A percentile compares a stretch with the other conserved stretches of the same genome.
Evolutionary conservation across 2,329 filamentous ascomycete species (phyloP).

Genomic region (Sporothrix euskadiensis): DNA sequence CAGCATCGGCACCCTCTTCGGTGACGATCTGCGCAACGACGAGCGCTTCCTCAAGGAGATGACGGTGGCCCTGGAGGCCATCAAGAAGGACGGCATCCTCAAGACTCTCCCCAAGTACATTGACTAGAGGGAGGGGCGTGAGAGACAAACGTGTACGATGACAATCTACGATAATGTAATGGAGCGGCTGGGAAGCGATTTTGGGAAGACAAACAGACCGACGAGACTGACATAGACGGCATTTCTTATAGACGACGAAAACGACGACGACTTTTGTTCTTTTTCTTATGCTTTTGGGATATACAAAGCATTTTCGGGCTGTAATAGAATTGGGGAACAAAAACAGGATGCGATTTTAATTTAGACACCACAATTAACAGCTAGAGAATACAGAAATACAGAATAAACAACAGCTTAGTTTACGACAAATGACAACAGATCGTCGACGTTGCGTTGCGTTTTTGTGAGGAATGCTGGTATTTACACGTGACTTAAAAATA

Average conservation of each 20-base stretch:
- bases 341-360: neutral
- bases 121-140: conserved; percentile 31
- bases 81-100: conserved; percentile 50
- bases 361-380: neutral
- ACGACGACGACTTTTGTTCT: neutral
- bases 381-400: neutral
- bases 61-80: conserved; percentile 49
- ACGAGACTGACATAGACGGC: conserved; percentile 6
- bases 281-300: neutral
- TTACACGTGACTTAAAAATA: conserved; percentile 4
- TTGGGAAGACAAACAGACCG: neutral
- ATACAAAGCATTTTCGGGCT: neutral
- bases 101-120: conserved; percentile 54
- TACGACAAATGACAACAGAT: neutral
- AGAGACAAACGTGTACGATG: neutral
- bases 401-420: neutral
- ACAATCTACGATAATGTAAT: neutral
- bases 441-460: neutral
- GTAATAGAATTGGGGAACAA: conserved; percentile 8
- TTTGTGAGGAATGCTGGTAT: conserved; percentile 3
- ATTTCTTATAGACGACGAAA: conserved; percentile 15
- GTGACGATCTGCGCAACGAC: conserved; percentile 52
- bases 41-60: conserved; percentile 51
- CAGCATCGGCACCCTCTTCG: conserved; percentile 50
- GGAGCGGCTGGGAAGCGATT: neutral